Evolutionary conservation across 208 protist species (phyloP), one percentile per base, ranked within the genome.

Genomic region (Wallacemonas sp.): DNA sequence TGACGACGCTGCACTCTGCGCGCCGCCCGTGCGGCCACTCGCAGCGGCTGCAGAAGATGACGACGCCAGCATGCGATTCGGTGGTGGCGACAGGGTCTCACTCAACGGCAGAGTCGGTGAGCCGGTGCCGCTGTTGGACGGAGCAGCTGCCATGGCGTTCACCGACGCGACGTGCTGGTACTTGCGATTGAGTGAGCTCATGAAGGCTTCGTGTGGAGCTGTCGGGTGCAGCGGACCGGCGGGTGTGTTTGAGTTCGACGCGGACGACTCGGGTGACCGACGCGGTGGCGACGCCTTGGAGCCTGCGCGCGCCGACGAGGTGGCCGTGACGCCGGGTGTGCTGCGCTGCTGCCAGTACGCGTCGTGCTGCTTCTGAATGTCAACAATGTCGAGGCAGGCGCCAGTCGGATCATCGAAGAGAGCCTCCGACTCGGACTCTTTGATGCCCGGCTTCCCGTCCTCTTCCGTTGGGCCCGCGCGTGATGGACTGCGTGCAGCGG

Each of bases 351-450:
- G 57, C 4, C 41, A 29, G 26, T 36, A 21, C 19, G 44, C 0
- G 21, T 63, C 39, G 57, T 63, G 57, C 39, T 63, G 57, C 17
- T 63, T 9, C 23, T 46, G 41, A 36, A 63, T 27, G 32, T 58
- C 52, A 5, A 14, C 32, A 8, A 58, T 17, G 32, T 58, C 52
- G 16, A 58, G 30, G 32, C 32, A 39, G 29, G 52, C 57, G 38
- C 27, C 33, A 1, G 24, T 38, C 5, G 64, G 49, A 33, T 47
- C 21, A 30, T 55, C 27, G 64, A 47, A 64, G 36, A 52, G 16
- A 19, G 56, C 21, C 14, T 55, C 47, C 1, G 41, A 47, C 17
- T 23, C 36, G 36, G 12, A 8, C 36, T 41, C 36, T 41, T 41
- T 16, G 16, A 8, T 41, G 36, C 12, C 16, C 36, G 36, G 36